Conservation (phyloP, 2,329 filamentous ascomycete genomes). For the Diaporthe caulivora region DNA sequence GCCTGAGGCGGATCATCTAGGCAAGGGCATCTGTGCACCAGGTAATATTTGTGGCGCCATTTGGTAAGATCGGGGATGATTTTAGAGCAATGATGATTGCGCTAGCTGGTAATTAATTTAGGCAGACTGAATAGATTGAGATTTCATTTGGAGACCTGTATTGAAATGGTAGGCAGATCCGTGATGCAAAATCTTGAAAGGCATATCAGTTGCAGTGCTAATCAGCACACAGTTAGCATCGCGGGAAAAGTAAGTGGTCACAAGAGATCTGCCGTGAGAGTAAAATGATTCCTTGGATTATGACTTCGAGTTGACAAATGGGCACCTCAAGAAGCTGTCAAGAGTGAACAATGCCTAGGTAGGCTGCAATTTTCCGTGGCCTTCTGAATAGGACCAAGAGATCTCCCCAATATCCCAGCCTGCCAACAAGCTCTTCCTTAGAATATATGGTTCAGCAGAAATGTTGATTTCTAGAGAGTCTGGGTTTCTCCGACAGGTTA, state of each 20-base stretch:
- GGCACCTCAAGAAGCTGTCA: background rate
- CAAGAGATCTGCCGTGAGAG: too few relatives aligned
- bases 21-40: background rate
- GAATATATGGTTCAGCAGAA: background rate
- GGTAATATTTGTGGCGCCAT: background rate
- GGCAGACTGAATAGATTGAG: too few relatives aligned
- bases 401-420: too few relatives aligned
- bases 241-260: too few relatives aligned
- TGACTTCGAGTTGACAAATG: background rate
- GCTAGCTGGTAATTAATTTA: background rate
- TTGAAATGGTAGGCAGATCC: too few relatives aligned
- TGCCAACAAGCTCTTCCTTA: background rate
- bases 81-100: background rate
- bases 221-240: too few relatives aligned
- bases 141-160: too few relatives aligned
- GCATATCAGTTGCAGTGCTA: too few relatives aligned
- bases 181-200: too few relatives aligned
- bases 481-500: too few relatives aligned
- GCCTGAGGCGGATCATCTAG: background rate
- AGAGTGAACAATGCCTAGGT: background rate
- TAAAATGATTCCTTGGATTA: too few relatives aligned
- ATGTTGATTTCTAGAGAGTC: background rate
- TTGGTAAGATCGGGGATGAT: background rate
- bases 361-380: background rate
- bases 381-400: background rate